Conservation (phyloP, 306 rosid species). For the Styphnolobium japonicum region DNA sequence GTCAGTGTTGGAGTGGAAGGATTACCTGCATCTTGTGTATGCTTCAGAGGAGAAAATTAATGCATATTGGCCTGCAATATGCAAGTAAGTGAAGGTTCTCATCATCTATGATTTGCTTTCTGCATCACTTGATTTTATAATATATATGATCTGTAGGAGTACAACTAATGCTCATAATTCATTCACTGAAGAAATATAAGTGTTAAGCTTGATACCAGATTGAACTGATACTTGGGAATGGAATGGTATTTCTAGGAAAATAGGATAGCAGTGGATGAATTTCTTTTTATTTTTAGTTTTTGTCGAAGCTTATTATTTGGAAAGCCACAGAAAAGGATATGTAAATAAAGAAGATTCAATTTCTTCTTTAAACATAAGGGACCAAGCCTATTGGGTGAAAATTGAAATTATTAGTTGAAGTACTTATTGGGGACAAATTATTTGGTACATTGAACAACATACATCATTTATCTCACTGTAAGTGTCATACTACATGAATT, state of each 20-base stretch:
- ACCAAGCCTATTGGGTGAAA: no score
- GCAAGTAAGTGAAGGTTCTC: slow-evolving; percentile 27
- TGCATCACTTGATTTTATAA: neutral
- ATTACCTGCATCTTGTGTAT: slow-evolving; percentile 34
- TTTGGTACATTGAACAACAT: neutral
- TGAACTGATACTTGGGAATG: neutral
- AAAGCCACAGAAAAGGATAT: no score
- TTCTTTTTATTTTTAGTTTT: neutral
- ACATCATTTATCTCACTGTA: neutral
- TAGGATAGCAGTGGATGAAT: neutral
- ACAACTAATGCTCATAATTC: neutral
- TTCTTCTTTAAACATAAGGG: neutral
- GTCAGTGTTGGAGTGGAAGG: slow-evolving; percentile 48
- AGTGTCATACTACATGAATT: neutral
- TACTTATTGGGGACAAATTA: no score
- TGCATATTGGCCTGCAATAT: slow-evolving; percentile 38
- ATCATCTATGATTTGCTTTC: neutral
- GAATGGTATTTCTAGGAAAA: neutral
- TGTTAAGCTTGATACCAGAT: neutral
- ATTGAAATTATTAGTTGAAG: no score
- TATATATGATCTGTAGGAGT: neutral
- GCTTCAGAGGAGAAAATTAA: slow-evolving; percentile 35
- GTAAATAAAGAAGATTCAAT: neutral
- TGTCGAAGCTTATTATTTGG: no score
- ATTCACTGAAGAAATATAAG: neutral